A percentile compares a stretch with the other conserved stretches of the same genome.
Evolutionary conservation across 1,284 basidiomycete genomes (phyloP).

Genomic region (Tilletia caries): DNA sequence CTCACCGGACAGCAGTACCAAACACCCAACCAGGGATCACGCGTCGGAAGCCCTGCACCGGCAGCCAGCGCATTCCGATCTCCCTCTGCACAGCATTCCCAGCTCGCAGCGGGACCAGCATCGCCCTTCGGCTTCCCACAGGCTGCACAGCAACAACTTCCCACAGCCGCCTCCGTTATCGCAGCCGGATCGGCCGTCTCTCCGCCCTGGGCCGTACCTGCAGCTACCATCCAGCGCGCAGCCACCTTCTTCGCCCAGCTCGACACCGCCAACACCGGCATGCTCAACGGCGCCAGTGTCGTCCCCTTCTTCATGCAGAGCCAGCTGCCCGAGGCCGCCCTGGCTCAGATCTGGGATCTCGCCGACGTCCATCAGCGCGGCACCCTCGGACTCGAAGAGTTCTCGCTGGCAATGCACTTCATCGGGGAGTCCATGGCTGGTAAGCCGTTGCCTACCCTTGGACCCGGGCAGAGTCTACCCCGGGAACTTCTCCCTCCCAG

Average conservation of each 20-base stretch:
- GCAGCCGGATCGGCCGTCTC: not conserved
- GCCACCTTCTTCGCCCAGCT: slow-evolving; percentile 66
- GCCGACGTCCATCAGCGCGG: slow-evolving; percentile 88
- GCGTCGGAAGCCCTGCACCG: not conserved
- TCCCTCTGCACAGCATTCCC: not conserved
- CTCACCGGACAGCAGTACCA: slow-evolving; percentile 32
- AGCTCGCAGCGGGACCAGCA: not conserved
- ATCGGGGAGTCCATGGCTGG: slow-evolving; percentile 84
- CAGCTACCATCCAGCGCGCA: slow-evolving; percentile 3
- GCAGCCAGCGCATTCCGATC: not conserved
- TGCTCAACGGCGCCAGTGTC: slow-evolving; percentile 86
- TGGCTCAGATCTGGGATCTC: slow-evolving; percentile 94
- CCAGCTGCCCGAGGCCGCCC: slow-evolving; percentile 73
- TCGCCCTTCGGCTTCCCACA: not conserved
- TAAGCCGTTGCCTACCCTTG: slow-evolving; percentile 64
- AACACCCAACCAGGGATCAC: not conserved
- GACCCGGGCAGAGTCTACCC: slow-evolving; percentile 61
- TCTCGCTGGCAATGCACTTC: slow-evolving; percentile 92
- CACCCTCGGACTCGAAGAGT: slow-evolving; percentile 81
- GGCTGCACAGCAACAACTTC: not conserved
- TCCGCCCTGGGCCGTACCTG: slow-evolving; percentile 6
- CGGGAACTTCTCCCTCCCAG: slow-evolving; percentile 75
- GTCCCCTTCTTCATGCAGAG: slow-evolving; percentile 96
- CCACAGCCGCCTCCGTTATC: slow-evolving; percentile 3
- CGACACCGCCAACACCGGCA: slow-evolving; percentile 72